Base-by-base conservation (phyloP, 768 basidiomycete genomes). In the Dentipellis fragilis region DNA sequence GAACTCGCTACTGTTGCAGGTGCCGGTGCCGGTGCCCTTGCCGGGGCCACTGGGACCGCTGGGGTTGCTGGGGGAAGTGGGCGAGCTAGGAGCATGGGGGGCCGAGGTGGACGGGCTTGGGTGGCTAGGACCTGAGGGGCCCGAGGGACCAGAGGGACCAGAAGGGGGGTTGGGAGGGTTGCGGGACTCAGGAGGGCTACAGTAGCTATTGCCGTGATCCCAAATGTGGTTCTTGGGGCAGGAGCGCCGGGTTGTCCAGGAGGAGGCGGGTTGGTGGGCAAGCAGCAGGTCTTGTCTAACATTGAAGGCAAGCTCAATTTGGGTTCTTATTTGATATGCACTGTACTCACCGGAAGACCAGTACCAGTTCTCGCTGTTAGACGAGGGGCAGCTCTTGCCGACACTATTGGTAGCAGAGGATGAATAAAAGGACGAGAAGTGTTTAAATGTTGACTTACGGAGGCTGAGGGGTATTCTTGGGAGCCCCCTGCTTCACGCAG, bases 391-490 rank as follows among this genome's bases (percentile, higher is more conserved):
- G 36, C 54, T 54, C 46, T 50, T 59, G 11, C 57, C 49, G 10
- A 37, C 0, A 42, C 52, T n/a, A n/a, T n/a, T 56, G 29, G 9
- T 21, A 37, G 10, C 1, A 11, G 6, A 12, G 19, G 34, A 2
- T 54, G 38, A 19, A 38, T 40, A 52, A 17, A 29, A 47, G 10
- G 11, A 35, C 19, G 19, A 34, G 19, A n/a, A 49, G 11, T n/a
- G 11, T 14, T 23, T 17, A 10, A 19, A 57, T 29, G 19, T 10
- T 47, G 7, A 45, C 62, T 52, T 29, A 57, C 57, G 77, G 75
- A 29, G 78, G 76, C 16, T 66, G 51, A 5, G 73, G 69, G 4
- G 70, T 65, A 21, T 59, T 58, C 6, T 70, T 65, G 1, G 75
- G 74, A 40, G 74, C 73, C 11, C 47, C 47, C 1, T 47, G 51